Percentiles rank a stretch among this genome's conserved stretches.
phyloP scores from a whole-genome alignment of 2,329 filamentous ascomycete genomes.

The Zymoseptoria passerinii region DNA sequence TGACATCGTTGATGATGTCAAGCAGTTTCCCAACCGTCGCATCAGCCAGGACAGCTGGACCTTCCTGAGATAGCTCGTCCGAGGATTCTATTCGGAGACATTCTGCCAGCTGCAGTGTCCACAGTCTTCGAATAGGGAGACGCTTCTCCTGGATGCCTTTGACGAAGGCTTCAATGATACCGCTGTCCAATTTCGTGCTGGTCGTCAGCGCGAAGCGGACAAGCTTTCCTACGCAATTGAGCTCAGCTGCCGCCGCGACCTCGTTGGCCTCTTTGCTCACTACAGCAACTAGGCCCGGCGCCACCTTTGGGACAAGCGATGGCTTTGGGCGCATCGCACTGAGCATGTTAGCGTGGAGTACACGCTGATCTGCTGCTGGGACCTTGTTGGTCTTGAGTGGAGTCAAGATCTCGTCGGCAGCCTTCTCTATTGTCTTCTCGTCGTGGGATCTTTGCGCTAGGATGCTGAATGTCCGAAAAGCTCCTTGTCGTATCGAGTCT shows the following conservation, averaged over 20 bases:
- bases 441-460: constrained; percentile 57
- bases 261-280: constrained; percentile 86
- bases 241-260: constrained; percentile 65
- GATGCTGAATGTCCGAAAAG: constrained; percentile 63
- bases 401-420: constrained; percentile 66
- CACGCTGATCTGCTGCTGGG: constrained; percentile 73
- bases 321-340: constrained; percentile 53
- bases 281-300: constrained; percentile 56
- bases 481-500: constrained; percentile 63
- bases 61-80: constrained; percentile 41
- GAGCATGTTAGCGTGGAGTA: constrained; percentile 75
- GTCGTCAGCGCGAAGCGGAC: constrained; percentile 54
- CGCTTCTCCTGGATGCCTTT: constrained; percentile 88
- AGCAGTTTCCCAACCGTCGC: constrained; percentile 49
- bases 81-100: constrained; percentile 54
- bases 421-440: constrained; percentile 52
- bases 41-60: constrained; percentile 40
- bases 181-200: constrained; percentile 54
- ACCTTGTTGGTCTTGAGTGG: constrained; percentile 80
- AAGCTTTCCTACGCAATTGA: constrained; percentile 60
- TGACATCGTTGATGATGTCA: constrained; percentile 68
- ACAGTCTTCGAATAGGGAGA: constrained; percentile 64
- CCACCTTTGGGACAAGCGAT: constrained; percentile 57
- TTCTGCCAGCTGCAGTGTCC: constrained; percentile 68
- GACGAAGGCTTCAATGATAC: constrained; percentile 59